Conservation (phyloP, 2,329 filamentous ascomycete species). For the Hymenoscyphus fructigenus region DNA sequence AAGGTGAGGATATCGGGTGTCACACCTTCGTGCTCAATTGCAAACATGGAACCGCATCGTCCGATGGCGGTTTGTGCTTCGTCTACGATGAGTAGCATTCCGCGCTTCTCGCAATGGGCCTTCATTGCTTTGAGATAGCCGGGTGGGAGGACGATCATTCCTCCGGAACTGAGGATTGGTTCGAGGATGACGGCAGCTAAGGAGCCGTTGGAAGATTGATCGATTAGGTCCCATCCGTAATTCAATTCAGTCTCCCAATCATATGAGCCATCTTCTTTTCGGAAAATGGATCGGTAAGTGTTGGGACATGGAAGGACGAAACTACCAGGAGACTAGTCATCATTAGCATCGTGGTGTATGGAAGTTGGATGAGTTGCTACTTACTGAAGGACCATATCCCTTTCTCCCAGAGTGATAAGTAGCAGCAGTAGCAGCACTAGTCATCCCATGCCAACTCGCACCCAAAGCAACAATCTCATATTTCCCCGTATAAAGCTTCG, state of each 20-base stretch:
- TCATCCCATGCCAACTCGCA: conserved; percentile 62
- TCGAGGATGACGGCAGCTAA: conserved; percentile 64
- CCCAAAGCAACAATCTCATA: conserved; percentile 63
- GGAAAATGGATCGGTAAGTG: conserved; percentile 61
- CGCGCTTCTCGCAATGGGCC: conserved; percentile 51
- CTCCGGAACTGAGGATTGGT: conserved; percentile 53
- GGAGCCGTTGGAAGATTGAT: conserved; percentile 53
- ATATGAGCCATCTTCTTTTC: conserved; percentile 56
- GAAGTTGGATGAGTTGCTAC: background rate
- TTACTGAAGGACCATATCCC: conserved; percentile 42
- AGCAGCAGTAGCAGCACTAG: conserved; percentile 50
- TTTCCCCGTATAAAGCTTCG: conserved; percentile 62
- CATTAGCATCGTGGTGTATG: background rate
- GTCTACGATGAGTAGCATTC: conserved; percentile 58
- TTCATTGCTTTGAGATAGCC: conserved; percentile 60
- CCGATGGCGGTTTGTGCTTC: conserved; percentile 61
- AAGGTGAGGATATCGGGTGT: conserved; percentile 60
- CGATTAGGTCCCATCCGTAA: conserved; percentile 61
- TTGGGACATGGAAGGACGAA: conserved; percentile 59
- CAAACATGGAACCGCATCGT: conserved; percentile 57
- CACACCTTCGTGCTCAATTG: conserved; percentile 53
- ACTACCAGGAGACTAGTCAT: conserved; percentile 50
- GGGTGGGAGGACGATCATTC: conserved; percentile 57
- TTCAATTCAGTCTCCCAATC: conserved; percentile 66
- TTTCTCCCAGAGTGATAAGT: conserved; percentile 54